Evolutionary conservation across 768 basidiomycete species (phyloP).

Genomic region (Collybia mongolica): DNA sequence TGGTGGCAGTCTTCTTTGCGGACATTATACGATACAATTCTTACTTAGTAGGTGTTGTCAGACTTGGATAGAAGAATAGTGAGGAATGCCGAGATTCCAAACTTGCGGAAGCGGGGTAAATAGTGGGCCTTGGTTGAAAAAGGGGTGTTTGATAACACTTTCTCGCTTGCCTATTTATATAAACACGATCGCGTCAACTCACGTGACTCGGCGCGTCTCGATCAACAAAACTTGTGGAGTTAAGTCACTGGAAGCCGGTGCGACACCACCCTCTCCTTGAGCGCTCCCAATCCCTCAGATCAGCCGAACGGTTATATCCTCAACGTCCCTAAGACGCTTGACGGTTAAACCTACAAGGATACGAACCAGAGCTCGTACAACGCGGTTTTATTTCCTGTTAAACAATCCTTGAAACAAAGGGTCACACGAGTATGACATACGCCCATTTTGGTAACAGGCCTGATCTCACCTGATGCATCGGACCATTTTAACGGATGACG

Average conservation of each 20-base stretch:
- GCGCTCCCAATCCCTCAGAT: no score
- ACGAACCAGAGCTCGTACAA: no score
- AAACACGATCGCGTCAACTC: constrained; percentile 40
- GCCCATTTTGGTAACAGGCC: no score
- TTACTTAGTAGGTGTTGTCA: constrained; percentile 14
- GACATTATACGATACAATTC: constrained; percentile 25
- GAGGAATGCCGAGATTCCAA: constrained; percentile 20
- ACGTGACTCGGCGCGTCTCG: constrained; percentile 34
- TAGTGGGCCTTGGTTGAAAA: constrained; percentile 29
- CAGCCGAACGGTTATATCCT: no score
- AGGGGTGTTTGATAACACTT: constrained; percentile 35
- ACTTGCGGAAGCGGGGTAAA: constrained; percentile 11
- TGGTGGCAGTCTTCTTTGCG: constrained; percentile 32
- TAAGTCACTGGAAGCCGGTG: constrained; percentile 2
- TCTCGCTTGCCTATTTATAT: constrained; percentile 41
- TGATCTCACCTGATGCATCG: no score
- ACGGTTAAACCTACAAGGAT: no score
- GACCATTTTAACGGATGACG: no score
- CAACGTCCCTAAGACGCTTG: no score
- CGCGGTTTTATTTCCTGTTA: no score
- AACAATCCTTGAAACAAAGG: no score
- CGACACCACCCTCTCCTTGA: no score
- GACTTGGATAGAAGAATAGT: constrained; percentile 12
- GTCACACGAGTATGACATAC: no score
- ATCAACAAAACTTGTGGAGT: constrained; percentile 35